These are phyloP conservation scores for Phytophthora nicotianae DNA, from an alignment of 352 stramenopile genomes.

Conservation along the genomic window DNA sequence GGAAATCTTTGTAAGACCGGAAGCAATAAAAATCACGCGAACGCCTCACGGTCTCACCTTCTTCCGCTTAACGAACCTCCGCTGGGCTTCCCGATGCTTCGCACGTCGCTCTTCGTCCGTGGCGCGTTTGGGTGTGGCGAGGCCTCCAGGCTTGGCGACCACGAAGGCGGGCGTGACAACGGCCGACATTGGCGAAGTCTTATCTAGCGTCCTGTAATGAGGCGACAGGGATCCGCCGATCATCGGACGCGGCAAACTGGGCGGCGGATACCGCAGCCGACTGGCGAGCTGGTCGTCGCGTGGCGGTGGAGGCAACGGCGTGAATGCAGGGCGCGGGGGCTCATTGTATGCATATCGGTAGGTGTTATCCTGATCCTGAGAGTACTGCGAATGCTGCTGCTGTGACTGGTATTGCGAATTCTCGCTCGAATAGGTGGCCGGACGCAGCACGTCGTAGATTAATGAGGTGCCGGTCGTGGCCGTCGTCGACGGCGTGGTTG, in stretches of 20 bases:
- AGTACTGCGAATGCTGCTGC: conserved; percentile 18
- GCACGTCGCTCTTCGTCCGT: conserved; percentile 59
- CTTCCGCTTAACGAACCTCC: conserved; percentile 57
- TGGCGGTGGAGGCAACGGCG: conserved; percentile 29
- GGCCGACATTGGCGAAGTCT: conserved; percentile 3
- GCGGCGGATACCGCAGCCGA: conserved; percentile 25
- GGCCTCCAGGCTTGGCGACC: conserved; percentile 10
- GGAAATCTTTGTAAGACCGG: not conserved
- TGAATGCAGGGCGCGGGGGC: conserved; percentile 21
- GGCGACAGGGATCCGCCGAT: conserved; percentile 27
- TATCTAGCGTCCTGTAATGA: conserved; percentile 17
- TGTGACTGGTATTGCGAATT: conserved; percentile 15
- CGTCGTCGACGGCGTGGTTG: conserved; percentile 4
- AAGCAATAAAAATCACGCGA: not conserved
- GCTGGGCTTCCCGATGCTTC: conserved; percentile 59
- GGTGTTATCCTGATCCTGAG: conserved; percentile 26
- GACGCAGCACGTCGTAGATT: conserved; percentile 27
- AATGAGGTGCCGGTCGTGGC: conserved; percentile 7
- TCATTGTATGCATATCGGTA: conserved; percentile 31
- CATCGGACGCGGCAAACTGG: conserved; percentile 29
- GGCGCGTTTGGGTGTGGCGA: conserved; percentile 23
- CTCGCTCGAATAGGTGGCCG: conserved; percentile 15
- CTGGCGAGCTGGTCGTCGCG: conserved; percentile 17
- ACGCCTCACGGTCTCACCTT: conserved; percentile 33
- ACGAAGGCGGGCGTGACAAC: conserved; percentile 19